Percentiles rank a stretch among this genome's conserved stretches.
Conservation (phyloP, 2,329 filamentous ascomycete species). For the Dactylella cylindrospora region DNA sequence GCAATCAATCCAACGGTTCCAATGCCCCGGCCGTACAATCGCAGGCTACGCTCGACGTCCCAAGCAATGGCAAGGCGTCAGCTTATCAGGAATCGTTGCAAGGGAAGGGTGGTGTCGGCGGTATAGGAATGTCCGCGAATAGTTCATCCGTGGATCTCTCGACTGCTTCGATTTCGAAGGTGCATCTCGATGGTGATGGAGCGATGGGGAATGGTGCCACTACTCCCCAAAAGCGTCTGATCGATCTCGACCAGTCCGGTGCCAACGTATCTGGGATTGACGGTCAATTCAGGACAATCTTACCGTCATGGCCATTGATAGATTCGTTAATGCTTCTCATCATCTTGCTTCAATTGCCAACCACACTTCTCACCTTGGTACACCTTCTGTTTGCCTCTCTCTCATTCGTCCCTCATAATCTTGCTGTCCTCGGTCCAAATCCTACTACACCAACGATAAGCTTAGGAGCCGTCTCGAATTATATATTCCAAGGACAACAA, state of each 20-base stretch:
- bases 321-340: constrained; percentile 63
- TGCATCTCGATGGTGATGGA: constrained; percentile 42
- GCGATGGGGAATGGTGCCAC: constrained; percentile 42
- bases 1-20: constrained; percentile 20
- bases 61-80: constrained; percentile 14
- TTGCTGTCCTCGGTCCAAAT: constrained; percentile 52
- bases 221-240: constrained; percentile 46
- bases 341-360: constrained; percentile 60
- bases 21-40: constrained; percentile 41
- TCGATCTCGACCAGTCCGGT: constrained; percentile 47
- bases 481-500: constrained; percentile 59
- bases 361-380: constrained; percentile 59
- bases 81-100: constrained; percentile 22
- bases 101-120: constrained; percentile 24
- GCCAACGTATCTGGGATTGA: constrained; percentile 40
- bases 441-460: constrained; percentile 58
- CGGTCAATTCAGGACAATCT: constrained; percentile 53
- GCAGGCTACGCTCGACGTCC: constrained; percentile 23
- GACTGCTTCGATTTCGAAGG: constrained; percentile 46
- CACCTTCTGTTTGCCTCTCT: constrained; percentile 61
- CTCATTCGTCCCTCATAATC: constrained; percentile 59
- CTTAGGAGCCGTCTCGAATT: constrained; percentile 53
- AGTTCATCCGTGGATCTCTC: constrained; percentile 41
- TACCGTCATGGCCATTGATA: constrained; percentile 60
- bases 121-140: constrained; percentile 30